A percentile compares a stretch with the other conserved stretches of the same genome.
phyloP scores from a whole-genome alignment of 345 rosid species.

The Ceriops tagal region DNA sequence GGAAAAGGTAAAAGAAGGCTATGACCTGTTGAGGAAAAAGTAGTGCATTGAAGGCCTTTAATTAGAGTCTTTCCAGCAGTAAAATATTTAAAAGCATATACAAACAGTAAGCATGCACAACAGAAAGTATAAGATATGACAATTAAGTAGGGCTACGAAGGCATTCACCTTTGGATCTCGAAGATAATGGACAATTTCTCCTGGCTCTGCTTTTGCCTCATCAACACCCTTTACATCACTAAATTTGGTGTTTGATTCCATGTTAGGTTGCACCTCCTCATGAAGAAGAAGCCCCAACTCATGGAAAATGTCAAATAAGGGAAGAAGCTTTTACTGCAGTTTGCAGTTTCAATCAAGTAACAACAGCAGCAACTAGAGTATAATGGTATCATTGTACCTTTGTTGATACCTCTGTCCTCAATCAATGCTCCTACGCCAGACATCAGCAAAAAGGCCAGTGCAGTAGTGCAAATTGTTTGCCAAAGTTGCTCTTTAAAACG shows the following conservation, averaged over 20 bases:
- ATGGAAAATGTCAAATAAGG: slow-evolving; percentile 3
- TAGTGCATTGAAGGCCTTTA: no score
- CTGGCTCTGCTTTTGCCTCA: slow-evolving; percentile 95
- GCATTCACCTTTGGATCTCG: slow-evolving; percentile 85
- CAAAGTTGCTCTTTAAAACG: slow-evolving; percentile 87
- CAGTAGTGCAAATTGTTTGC: slow-evolving; percentile 78
- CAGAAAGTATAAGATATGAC: neutral
- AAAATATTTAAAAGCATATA: no score
- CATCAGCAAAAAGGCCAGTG: slow-evolving; percentile 69
- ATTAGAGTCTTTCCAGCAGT: no score
- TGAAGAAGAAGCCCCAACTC: slow-evolving; percentile 78
- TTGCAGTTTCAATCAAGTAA: slow-evolving; percentile 10
- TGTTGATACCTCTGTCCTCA: slow-evolving; percentile 85
- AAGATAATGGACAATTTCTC: slow-evolving; percentile 95
- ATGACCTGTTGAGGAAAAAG: neutral
- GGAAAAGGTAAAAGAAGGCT: neutral
- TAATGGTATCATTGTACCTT: slow-evolving; percentile 49
- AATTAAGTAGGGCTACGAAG: neutral
- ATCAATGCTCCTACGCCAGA: slow-evolving; percentile 92
- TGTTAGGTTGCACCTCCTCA: slow-evolving; percentile 93
- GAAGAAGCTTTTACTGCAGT: neutral
- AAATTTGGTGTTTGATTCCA: slow-evolving; percentile 90
- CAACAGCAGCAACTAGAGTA: slow-evolving; percentile 1
- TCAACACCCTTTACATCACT: slow-evolving; percentile 94
- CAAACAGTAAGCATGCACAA: neutral